These are phyloP conservation scores for Venturia carpophila DNA, from an alignment of 2,329 filamentous ascomycete genomes.

Conservation along the genomic window DNA sequence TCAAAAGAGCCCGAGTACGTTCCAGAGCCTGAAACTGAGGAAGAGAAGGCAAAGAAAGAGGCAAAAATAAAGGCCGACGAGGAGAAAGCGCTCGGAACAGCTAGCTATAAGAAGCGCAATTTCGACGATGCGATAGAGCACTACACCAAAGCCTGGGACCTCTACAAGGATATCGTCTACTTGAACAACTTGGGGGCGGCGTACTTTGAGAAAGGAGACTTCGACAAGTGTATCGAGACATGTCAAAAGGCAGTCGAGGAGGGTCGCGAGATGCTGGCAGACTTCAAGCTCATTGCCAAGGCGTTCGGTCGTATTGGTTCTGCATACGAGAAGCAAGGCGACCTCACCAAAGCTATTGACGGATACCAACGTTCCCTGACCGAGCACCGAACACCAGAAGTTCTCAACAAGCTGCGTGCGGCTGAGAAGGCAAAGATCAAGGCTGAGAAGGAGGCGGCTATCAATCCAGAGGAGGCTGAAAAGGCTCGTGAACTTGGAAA, in stretches of 20 bases:
- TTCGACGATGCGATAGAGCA: slow-evolving; percentile 92
- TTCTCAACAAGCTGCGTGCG: slow-evolving; percentile 82
- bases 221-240: slow-evolving; percentile 73
- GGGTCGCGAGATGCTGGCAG: slow-evolving; percentile 79
- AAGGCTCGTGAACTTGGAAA: slow-evolving; percentile 92
- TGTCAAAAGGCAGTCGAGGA: slow-evolving; percentile 87
- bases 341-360: slow-evolving; percentile 70
- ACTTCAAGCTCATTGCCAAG: slow-evolving; percentile 98
- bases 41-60: slow-evolving; percentile 74
- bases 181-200: slow-evolving; percentile 93
- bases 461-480: slow-evolving; percentile 87
- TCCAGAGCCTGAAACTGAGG: slow-evolving; percentile 67
- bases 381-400: slow-evolving; percentile 91
- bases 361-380: slow-evolving; percentile 92
- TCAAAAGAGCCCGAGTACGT: slow-evolving; percentile 54
- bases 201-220: slow-evolving; percentile 94
- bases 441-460: slow-evolving; percentile 66
- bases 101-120: slow-evolving; percentile 96
- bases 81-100: slow-evolving; percentile 88
- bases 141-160: slow-evolving; percentile 91
- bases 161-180: slow-evolving; percentile 94
- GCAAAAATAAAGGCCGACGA: slow-evolving; percentile 89
- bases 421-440: slow-evolving; percentile 83
- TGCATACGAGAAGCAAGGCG: slow-evolving; percentile 85
- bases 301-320: slow-evolving; percentile 90